Evolutionary conservation across 2,329 filamentous ascomycete genomes (phyloP).

Genomic region (Xylariaceae sp.): DNA sequence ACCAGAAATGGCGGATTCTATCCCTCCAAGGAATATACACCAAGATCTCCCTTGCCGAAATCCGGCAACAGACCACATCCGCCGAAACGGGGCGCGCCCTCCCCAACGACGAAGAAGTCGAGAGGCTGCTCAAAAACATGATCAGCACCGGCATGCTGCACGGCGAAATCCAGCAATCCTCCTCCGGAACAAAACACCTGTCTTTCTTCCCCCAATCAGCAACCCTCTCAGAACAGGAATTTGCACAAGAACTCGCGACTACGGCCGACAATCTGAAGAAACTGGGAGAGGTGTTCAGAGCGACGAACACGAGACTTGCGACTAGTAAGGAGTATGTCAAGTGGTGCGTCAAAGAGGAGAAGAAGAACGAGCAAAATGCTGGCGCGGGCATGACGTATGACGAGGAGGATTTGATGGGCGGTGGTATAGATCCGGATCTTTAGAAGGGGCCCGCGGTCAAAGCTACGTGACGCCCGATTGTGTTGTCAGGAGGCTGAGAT

Average conservation of each 20-base stretch:
- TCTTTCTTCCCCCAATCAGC: conserved; percentile 44
- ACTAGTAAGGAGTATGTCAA: conserved; percentile 55
- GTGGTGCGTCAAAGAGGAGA: conserved; percentile 39
- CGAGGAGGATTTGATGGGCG: conserved; percentile 60
- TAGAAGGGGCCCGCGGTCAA: background rate
- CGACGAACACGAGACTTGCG: conserved; percentile 51
- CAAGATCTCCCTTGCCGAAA: conserved; percentile 52
- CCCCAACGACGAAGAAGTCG: conserved; percentile 39
- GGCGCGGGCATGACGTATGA: conserved; percentile 48
- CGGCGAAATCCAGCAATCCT: conserved; percentile 47
- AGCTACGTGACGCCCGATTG: no score
- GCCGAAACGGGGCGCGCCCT: conserved; percentile 49
- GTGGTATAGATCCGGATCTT: conserved; percentile 25
- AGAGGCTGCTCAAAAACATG: conserved; percentile 51
- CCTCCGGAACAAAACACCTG: conserved; percentile 44
- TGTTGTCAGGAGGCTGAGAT: no score
- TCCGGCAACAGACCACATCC: conserved; percentile 49
- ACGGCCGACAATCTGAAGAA: conserved; percentile 40
- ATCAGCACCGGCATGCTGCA: conserved; percentile 50
- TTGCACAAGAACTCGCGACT: conserved; percentile 43
- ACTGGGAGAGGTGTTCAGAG: conserved; percentile 45
- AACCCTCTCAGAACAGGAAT: conserved; percentile 47
- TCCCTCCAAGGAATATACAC: conserved; percentile 69
- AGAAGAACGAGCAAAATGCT: conserved; percentile 31
- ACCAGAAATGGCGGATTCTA: conserved; percentile 71